Percentiles rank a stretch among this genome's conserved stretches.
Conservation (phyloP, 768 basidiomycete genomes). For the Butyriboletus loyo region DNA sequence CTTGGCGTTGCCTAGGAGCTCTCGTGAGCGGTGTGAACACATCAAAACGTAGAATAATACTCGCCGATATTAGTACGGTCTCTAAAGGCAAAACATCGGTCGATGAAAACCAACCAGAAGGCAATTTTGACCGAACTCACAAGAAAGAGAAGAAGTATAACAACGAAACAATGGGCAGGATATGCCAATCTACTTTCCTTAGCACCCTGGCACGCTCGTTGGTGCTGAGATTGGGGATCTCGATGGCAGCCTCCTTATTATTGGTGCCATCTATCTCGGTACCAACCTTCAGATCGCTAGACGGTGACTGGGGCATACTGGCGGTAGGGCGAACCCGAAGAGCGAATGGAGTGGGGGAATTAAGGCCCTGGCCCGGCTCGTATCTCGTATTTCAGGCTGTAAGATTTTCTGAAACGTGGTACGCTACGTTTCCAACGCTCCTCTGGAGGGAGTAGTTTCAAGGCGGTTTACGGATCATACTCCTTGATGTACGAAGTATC, state of each 20-base stretch:
- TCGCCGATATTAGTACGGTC: slow-evolving; percentile 46
- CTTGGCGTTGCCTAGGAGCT: slow-evolving; percentile 36
- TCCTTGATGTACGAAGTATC: too few species aligned
- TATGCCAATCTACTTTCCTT: slow-evolving; percentile 20
- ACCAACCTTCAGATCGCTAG: neutral
- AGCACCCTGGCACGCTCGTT: slow-evolving; percentile 6
- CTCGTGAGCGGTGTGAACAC: slow-evolving; percentile 1
- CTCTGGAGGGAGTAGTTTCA: neutral
- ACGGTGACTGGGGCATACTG: slow-evolving; percentile 5
- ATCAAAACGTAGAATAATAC: neutral
- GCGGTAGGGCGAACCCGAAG: too few species aligned
- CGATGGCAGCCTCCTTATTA: slow-evolving; percentile 5
- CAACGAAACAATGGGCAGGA: slow-evolving; percentile 17
- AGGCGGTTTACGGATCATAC: too few species aligned
- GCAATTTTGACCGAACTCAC: slow-evolving; percentile 3
- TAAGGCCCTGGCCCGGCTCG: slow-evolving; percentile 2
- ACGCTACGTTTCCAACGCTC: neutral
- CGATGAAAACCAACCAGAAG: neutral
- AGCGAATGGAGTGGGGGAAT: neutral
- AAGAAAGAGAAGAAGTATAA: slow-evolving; percentile 18
- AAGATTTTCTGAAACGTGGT: neutral
- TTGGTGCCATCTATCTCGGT: neutral
- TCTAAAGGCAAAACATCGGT: slow-evolving; percentile 19
- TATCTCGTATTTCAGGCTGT: neutral
- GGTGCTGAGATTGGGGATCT: neutral